A percentile compares a stretch with the other conserved stretches of the same genome.
These are phyloP conservation scores for Tylopilus orsonianus DNA, from an alignment of 1,284 basidiomycete genomes.

Conservation along the genomic window DNA sequence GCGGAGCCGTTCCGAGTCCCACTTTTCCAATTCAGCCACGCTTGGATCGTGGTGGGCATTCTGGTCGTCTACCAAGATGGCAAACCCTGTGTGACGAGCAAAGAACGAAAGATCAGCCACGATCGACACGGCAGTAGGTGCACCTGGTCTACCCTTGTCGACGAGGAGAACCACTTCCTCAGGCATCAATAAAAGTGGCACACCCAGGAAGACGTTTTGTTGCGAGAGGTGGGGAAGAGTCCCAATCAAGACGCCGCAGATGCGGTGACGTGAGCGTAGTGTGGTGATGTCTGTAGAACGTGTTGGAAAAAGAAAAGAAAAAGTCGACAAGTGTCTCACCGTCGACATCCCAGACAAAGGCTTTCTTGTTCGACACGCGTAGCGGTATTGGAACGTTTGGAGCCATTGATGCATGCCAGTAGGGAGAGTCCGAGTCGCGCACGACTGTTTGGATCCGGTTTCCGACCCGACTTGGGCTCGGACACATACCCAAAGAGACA, in stretches of 20 bases:
- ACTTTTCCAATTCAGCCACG: slow-evolving; percentile 48
- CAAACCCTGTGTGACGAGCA: slow-evolving; percentile 53
- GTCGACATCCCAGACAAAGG: slow-evolving; percentile 77
- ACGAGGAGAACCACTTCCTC: slow-evolving; percentile 92
- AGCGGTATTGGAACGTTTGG: slow-evolving; percentile 39
- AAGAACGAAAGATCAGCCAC: slow-evolving; percentile 2
- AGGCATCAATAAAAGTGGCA: slow-evolving; percentile 84
- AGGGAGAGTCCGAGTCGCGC: background rate
- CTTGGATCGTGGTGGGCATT: slow-evolving; percentile 62
- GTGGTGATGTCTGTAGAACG: slow-evolving; percentile 66
- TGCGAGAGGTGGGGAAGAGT: slow-evolving; percentile 94
- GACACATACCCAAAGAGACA: too few species aligned
- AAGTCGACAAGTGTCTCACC: slow-evolving; percentile 41
- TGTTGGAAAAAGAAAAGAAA: background rate
- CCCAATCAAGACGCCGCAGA: slow-evolving; percentile 85
- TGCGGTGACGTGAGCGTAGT: slow-evolving; percentile 75
- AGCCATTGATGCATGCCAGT: slow-evolving; percentile 14
- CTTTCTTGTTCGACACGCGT: slow-evolving; percentile 67
- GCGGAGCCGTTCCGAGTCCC: slow-evolving; percentile 52
- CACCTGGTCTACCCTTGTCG: slow-evolving; percentile 57
- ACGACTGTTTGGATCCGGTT: slow-evolving; percentile 11
- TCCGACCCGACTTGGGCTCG: slow-evolving; percentile 16
- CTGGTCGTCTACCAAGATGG: slow-evolving; percentile 76
- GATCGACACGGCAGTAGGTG: slow-evolving; percentile 1
- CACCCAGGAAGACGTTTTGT: slow-evolving; percentile 94